Base-by-base conservation (phyloP, 2,329 filamentous ascomycete species). In the Apiospora phragmitis region DNA sequence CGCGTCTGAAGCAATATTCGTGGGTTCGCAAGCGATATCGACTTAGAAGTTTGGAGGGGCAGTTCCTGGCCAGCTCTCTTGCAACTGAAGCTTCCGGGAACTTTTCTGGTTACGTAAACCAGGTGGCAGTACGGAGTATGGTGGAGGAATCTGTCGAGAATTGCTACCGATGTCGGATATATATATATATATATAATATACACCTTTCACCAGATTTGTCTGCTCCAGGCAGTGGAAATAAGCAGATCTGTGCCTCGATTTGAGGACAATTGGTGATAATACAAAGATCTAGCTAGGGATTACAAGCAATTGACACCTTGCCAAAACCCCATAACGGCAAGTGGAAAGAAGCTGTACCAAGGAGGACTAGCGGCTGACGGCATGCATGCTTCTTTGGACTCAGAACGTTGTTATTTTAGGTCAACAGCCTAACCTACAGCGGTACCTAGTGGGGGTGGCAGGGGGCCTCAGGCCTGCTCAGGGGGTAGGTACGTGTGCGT, bases 291-390 rank as follows among this genome's bases (percentile, higher is more conserved):
- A 66, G 11, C 24, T 7, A 7, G 21, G 42, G 38, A 42, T 29
- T 41, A 66, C 35, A 26, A 18, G 62, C 62, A 67, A 67, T 67
- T 67, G 65, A 67, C 65, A 67, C 38, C 38, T 67, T 67, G 65
- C 65, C 65, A 67, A 45, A 67, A 67, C 55, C 55, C 49, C 55
- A 59, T n/a, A 62, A 38, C 55, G 29, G 29, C 29, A 62, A 14
- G 32, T 32, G 55, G 55, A 35, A 35, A 32, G 55, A 62, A 62
- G 55, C 55, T 62, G 55, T 62, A 62, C 55, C 18, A 62, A 62
- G 32, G 3, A 21, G 55, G 55, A 62, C 55, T 62, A 62, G 55
- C 32, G 55, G 32, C 29, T 38, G 55, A 21, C 55, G 32, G 29
- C 18, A 38, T 62, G 55, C 55, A 62, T 59, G 55, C 29, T 38